Base-by-base conservation (phyloP, 768 basidiomycete genomes). In the Auriculariales sp. region DNA sequence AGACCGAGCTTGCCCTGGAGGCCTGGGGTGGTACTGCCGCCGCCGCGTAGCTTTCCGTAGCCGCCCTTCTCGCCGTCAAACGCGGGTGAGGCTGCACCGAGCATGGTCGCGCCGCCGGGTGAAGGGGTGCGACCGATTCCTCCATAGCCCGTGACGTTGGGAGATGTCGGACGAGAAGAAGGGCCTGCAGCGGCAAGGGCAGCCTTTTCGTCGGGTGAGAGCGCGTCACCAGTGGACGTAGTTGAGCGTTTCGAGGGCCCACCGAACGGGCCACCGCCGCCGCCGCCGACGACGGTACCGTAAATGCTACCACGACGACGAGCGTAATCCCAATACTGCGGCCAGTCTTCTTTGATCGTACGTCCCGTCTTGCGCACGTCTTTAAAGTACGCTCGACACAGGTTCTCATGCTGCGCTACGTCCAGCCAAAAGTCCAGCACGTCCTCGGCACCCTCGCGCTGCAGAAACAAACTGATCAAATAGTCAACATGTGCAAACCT, bases 351-450 rank as follows among this genome's bases (percentile, higher is more conserved):
- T 62, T 84, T 85, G 63, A 99, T 86, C 11, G 84, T 79, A 25
- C 85, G 78, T 2, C 93, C 92, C 0, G 92, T 92, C 68, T 93
- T 92, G 60, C 88, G 83, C 48, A 99, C 80, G 64, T 98, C 95
- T 72, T 97, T 95, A 78, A 99, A 98, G 66, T 98, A 98, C 6
- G 94, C 95, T 53, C 93, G 78, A 65, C 94, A 98, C 29, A 99
- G 79, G 62, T 97, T 97, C 69, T 98, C 95, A 63, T 99, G 95
- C 67, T 98, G 95, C 58, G 95, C 92, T 4, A 98, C 95, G 63
- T 99, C 95, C 27, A 99, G 77, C 93, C 94, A 98, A 59, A 98
- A 98, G 64, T 99, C 95, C 39, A 99, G 69, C 46, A 92, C 86
- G 64, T 99, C 95, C 62, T 98, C 94, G 49, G 89, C 80, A 24